A percentile compares a stretch with the other conserved stretches of the same genome.
Evolutionary conservation across 352 stramenopile species (phyloP).

Genomic region (Pythium folliculosum): DNA sequence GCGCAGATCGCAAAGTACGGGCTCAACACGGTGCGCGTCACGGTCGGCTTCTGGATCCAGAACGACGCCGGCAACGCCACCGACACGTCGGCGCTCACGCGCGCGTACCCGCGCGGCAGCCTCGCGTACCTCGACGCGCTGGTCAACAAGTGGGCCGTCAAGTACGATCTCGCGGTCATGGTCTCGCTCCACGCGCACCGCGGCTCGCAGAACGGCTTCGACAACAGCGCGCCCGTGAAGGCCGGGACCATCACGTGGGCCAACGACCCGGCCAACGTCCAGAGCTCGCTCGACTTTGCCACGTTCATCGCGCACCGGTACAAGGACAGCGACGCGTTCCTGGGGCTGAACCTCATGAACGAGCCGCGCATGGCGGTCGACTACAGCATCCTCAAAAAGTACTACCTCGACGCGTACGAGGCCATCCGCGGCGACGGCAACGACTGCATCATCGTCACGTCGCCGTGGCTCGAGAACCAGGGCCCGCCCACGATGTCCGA

Average conservation of each 20-base stretch:
- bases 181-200: slow-evolving; percentile 74
- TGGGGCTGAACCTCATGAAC: slow-evolving; percentile 82
- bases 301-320: slow-evolving; percentile 53
- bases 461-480: slow-evolving; percentile 54
- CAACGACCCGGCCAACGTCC: slow-evolving; percentile 48
- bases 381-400: slow-evolving; percentile 42
- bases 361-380: slow-evolving; percentile 47
- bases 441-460: slow-evolving; percentile 53
- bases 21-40: slow-evolving; percentile 76
- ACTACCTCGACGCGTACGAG: slow-evolving; percentile 57
- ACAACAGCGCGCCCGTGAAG: slow-evolving; percentile 52
- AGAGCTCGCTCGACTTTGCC: slow-evolving; percentile 58
- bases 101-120: slow-evolving; percentile 37
- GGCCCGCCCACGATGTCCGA: slow-evolving; percentile 33
- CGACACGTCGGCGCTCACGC: slow-evolving; percentile 32
- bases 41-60: slow-evolving; percentile 72
- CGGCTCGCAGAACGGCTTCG: slow-evolving; percentile 75
- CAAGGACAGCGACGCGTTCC: slow-evolving; percentile 40
- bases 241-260: slow-evolving; percentile 35
- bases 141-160: slow-evolving; percentile 71
- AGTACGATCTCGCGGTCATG: slow-evolving; percentile 70
- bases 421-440: slow-evolving; percentile 52
- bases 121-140: slow-evolving; percentile 76
- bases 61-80: slow-evolving; percentile 24
- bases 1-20: slow-evolving; percentile 51